Evolutionary conservation across 148 eudicot species (phyloP), one percentile per base, ranked within the genome.

Genomic region (Heliamphora exappendiculata): DNA sequence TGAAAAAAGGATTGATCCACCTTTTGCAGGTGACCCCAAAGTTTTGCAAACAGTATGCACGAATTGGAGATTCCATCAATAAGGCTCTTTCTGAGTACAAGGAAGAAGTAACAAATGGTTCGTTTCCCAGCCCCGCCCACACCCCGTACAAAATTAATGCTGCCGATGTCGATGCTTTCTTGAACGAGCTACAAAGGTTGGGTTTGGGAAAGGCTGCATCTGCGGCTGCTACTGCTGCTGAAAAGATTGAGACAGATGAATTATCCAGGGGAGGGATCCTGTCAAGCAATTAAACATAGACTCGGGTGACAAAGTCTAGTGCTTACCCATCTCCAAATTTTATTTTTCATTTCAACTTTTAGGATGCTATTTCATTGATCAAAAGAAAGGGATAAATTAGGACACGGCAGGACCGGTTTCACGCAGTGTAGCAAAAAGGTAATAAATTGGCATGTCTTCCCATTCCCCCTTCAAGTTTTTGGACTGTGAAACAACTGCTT

Each of bases 11-110:
- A 24, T n/a, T 66, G 49, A 68, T n/a, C n/a, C n/a, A 9, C 71
- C 1, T 59, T 75, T 81, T 76, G 72, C 84, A 92, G 97, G 97
- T 93, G 72, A 91, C 95, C 53, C 99, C 96, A 8, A 95, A 95
- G 82, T 92, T 95, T 88, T 89, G 99, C 85, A 95, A 95, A 81
- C 96, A 92, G 75, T 95, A 82, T 75, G 96, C 84, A 0, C 84
- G 70, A 5, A 91, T 95, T 24, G 99, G 99, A 67, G 91, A 91
- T 53, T 88, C 81, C 64, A 95, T 95, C 73, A 92, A 89, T 89
- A 89, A 88, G 85, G 96, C 99, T 72, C 91, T 95, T 71, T 73
- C 73, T 37, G 94, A 87, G 36, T 95, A 91, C 81, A 91, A 85
- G 75, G 94, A 92, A 80, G 99, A 95, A 85, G 99, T 95, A 31